Conservation (phyloP, 106 monocot genomes). For the Dendrobium officinale region DNA sequence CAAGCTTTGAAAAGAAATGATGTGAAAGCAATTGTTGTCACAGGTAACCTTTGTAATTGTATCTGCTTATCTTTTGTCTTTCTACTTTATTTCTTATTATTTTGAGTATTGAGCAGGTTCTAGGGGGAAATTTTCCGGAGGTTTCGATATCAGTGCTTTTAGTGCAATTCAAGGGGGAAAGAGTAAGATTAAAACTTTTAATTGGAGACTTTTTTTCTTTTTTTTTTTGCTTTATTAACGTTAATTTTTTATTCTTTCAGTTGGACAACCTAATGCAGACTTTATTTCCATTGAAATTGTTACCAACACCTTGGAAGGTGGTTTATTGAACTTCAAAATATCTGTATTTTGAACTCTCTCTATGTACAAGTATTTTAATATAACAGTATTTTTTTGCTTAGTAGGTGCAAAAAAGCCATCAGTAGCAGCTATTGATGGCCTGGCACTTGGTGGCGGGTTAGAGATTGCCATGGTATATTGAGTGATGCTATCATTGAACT, state of each 20-base stretch:
- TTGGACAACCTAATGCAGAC: constrained; percentile 48
- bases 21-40: constrained; percentile 71
- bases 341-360: neutral
- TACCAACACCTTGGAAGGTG: constrained; percentile 80
- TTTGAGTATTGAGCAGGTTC: constrained; percentile 24
- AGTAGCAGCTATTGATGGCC: constrained; percentile 88
- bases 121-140: constrained; percentile 70
- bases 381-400: constrained; percentile 3
- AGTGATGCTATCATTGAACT: neutral
- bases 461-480: constrained; percentile 85
- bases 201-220: neutral
- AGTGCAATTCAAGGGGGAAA: constrained; percentile 38
- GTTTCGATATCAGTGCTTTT: constrained; percentile 74
- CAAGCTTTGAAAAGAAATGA: constrained; percentile 56
- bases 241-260: constrained; percentile 22
- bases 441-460: constrained; percentile 93
- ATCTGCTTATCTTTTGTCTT: neutral
- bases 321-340: neutral
- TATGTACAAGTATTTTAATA: neutral
- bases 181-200: constrained; percentile 21
- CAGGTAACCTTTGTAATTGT: constrained; percentile 21
- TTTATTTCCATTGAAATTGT: constrained; percentile 72
- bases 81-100: neutral
- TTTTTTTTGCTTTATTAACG: constrained; percentile 5
- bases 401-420: constrained; percentile 82